phyloP scores from a whole-genome alignment of 2,329 filamentous ascomycete genomes.

The Huntiella bhutanensis region DNA sequence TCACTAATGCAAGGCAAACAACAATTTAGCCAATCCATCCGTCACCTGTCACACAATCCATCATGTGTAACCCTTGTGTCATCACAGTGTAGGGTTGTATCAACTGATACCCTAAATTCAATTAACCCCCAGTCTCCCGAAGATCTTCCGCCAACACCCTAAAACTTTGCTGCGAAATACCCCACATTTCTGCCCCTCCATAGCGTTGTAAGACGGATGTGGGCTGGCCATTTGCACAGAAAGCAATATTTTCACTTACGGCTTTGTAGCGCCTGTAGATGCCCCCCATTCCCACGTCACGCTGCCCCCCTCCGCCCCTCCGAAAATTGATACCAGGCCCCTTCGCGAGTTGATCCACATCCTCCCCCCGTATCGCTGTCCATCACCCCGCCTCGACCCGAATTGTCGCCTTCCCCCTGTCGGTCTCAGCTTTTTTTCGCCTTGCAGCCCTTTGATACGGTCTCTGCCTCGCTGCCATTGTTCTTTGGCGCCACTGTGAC shows the following conservation, averaged over 20 bases:
- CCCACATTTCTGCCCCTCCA: slow-evolving; percentile 12
- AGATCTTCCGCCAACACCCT: slow-evolving; percentile 8
- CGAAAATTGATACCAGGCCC: too few relatives aligned
- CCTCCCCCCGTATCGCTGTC: slow-evolving; percentile 3
- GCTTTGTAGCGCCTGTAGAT: background rate
- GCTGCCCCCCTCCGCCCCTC: too few relatives aligned
- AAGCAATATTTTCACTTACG: slow-evolving; percentile 11
- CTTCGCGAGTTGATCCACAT: slow-evolving; percentile 6
- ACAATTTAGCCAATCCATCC: background rate
- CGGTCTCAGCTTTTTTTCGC: background rate
- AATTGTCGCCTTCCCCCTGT: background rate
- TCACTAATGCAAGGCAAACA: background rate
- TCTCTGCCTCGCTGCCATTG: background rate
- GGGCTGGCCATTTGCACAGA: slow-evolving; percentile 8
- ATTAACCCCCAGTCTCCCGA: background rate
- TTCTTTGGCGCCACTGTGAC: too few relatives aligned
- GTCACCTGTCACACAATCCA: background rate
- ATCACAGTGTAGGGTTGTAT: background rate
- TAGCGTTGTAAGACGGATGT: background rate
- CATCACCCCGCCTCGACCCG: background rate
- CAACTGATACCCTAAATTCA: background rate
- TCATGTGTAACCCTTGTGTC: background rate
- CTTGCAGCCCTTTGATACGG: background rate
- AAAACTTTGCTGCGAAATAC: slow-evolving; percentile 10
- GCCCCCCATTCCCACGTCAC: background rate